These are phyloP conservation scores for Aspergillus novoparasiticus DNA, from an alignment of 2,329 filamentous ascomycete species.

Conservation along the genomic window DNA sequence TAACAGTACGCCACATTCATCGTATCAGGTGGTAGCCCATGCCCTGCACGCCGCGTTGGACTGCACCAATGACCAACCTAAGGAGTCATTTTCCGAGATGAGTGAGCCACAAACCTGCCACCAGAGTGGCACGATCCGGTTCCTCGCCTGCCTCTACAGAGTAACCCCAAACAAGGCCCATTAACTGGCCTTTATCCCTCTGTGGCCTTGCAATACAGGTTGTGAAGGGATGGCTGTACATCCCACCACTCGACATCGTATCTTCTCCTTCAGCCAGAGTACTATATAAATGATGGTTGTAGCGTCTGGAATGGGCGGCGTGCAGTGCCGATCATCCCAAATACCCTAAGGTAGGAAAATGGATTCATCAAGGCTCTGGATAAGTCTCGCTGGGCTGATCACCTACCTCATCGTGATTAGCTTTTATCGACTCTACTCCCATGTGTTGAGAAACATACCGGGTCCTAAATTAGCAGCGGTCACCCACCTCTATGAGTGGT, in stretches of 20 bases:
- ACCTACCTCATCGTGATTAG: background rate
- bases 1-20: background rate
- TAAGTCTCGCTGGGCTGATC: background rate
- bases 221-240: too few relatives aligned
- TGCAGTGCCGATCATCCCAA: too few relatives aligned
- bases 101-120: background rate
- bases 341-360: background rate
- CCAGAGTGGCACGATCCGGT: background rate
- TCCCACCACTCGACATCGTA: too few relatives aligned
- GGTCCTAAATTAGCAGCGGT: conserved; percentile 35
- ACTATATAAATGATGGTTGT: too few relatives aligned
- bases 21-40: background rate
- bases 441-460: conserved; percentile 34
- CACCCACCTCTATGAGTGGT: conserved; percentile 32
- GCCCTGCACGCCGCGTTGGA: background rate
- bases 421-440: conserved; percentile 32
- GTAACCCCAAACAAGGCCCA: too few relatives aligned
- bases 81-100: background rate
- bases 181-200: too few relatives aligned
- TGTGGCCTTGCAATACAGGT: too few relatives aligned
- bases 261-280: too few relatives aligned
- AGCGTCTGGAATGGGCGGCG: too few relatives aligned
- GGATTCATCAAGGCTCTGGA: background rate
- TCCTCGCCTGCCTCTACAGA: too few relatives aligned
- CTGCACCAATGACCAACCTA: background rate